Conservation (phyloP, 208 protist species). For the Trypanosoma cruzi region DNA sequence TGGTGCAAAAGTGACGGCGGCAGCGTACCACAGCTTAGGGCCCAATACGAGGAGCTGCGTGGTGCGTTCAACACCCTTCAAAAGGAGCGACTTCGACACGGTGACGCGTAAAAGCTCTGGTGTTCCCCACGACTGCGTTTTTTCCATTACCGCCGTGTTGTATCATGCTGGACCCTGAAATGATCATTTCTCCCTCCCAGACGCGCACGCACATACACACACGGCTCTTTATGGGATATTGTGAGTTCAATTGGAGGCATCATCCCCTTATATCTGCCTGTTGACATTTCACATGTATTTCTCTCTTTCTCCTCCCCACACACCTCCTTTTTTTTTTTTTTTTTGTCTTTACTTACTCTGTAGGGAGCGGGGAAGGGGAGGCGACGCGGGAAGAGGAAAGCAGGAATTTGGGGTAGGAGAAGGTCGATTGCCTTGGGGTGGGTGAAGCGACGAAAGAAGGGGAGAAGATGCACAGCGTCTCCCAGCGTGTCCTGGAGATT, state of each 20-base stretch:
- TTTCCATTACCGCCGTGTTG: conserved; percentile 6
- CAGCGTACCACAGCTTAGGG: conserved; percentile 12
- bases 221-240: too few relatives aligned
- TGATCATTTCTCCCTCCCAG: too few relatives aligned
- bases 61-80: conserved; percentile 25
- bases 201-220: too few relatives aligned
- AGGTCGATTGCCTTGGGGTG: neutral
- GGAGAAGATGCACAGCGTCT: conserved; percentile 45
- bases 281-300: neutral
- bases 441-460: neutral
- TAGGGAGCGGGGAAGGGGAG: neutral
- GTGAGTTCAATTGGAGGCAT: too few relatives aligned
- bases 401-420: too few relatives aligned
- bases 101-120: neutral
- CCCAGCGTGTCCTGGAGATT: conserved; percentile 47
- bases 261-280: too few relatives aligned
- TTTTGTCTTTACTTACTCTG: conserved; percentile 20
- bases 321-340: too few relatives aligned
- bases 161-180: neutral
- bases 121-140: too few relatives aligned
- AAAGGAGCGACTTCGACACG: conserved; percentile 9
- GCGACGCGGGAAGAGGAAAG: too few relatives aligned
- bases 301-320: too few relatives aligned
- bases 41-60: conserved; percentile 28
- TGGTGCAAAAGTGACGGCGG: neutral